Conservation (phyloP, 2,329 filamentous ascomycete species). For the Ceratocystis destructans region DNA sequence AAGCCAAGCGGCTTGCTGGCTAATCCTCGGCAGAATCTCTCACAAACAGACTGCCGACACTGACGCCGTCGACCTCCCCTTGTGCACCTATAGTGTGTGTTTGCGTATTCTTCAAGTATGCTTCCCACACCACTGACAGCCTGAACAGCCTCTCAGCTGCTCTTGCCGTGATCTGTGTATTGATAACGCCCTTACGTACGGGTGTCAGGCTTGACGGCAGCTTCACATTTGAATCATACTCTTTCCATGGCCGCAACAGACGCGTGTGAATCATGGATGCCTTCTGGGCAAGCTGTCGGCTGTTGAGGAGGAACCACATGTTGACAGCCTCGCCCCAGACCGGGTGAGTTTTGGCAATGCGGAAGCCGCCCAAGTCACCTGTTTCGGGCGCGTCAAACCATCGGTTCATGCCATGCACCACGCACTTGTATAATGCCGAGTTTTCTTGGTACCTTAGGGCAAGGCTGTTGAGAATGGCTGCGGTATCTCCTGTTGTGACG, state of each 20-base stretch:
- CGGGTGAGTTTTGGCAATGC: neutral
- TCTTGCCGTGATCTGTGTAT: neutral
- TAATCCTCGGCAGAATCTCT: constrained; percentile 4
- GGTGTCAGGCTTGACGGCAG: neutral
- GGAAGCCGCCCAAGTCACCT: neutral
- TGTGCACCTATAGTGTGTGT: neutral
- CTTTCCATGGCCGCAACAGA: neutral
- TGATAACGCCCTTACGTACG: neutral
- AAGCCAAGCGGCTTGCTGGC: neutral
- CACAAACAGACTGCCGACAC: neutral
- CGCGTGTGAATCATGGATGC: neutral
- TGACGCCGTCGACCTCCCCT: neutral
- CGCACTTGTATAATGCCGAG: constrained; percentile 2
- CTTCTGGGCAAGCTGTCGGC: neutral
- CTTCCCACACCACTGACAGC: neutral
- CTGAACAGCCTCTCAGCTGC: neutral
- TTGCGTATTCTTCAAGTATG: neutral
- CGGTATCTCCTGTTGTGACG: neutral
- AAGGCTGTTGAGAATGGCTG: neutral
- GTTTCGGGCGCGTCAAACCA: neutral
- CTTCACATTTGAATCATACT: constrained; percentile 2
- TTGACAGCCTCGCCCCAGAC: constrained; percentile 4
- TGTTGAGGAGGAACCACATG: constrained; percentile 2
- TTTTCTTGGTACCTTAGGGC: constrained; percentile 5
- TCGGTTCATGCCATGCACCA: constrained; percentile 1